Percentiles rank a stretch among this genome's conserved stretches.
Evolutionary conservation across 2,329 filamentous ascomycete genomes (phyloP).

Genomic region (Thermothelomyces thermophilus): DNA sequence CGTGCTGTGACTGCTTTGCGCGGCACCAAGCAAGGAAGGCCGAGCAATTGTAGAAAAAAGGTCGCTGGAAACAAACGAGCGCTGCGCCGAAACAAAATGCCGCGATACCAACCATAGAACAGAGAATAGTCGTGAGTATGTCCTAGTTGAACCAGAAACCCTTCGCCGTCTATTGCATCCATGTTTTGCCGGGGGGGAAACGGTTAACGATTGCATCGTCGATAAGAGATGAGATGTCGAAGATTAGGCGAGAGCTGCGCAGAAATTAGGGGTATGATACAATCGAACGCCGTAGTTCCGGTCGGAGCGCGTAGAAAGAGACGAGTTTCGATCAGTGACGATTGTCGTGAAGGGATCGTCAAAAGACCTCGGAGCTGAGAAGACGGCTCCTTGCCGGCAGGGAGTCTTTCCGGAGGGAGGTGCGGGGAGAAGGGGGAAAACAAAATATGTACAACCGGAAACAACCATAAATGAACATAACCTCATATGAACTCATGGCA

Average conservation of each 20-base stretch:
- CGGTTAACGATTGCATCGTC: constrained; percentile 10
- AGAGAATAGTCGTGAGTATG: background rate
- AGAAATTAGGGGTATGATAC: constrained; percentile 20
- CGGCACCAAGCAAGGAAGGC: background rate
- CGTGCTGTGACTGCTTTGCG: too few species aligned
- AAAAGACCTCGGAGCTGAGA: background rate
- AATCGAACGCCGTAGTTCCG: constrained; percentile 7
- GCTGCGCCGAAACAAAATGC: background rate
- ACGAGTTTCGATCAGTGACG: background rate
- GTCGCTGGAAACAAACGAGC: background rate
- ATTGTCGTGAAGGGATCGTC: background rate
- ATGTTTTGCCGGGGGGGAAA: constrained; percentile 1
- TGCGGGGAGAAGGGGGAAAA: constrained; percentile 2
- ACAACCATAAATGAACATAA: constrained; percentile 10
- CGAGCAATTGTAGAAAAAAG: background rate
- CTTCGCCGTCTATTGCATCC: constrained; percentile 2
- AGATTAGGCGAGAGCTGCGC: constrained; percentile 9
- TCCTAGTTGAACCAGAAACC: background rate
- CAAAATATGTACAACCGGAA: constrained; percentile 26
- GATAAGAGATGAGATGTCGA: background rate
- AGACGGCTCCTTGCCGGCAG: background rate
- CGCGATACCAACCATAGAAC: background rate
- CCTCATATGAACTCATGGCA: constrained; percentile 14
- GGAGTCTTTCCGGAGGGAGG: constrained; percentile 4
- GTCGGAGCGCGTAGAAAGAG: background rate